Conservation (phyloP, 2,329 filamentous ascomycete species). For the Tolypocladium nubicola region DNA sequence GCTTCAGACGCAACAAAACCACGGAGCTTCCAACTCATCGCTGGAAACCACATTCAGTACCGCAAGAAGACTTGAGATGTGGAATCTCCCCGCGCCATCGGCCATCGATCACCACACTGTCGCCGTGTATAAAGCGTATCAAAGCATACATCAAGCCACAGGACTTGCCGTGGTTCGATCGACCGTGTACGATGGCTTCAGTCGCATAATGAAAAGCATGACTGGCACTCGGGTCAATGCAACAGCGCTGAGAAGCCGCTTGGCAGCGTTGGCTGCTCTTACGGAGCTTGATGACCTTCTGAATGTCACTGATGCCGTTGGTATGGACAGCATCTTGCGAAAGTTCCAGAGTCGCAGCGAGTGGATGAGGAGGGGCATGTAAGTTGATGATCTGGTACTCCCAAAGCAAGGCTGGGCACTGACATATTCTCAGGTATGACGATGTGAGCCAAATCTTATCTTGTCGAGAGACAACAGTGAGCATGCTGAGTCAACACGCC, state of each 20-base stretch:
- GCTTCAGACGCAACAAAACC: constrained; percentile 54
- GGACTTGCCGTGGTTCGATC: constrained; percentile 41
- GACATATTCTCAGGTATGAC: constrained; percentile 43
- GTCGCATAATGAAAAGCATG: constrained; percentile 49
- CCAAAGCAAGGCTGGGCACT: neutral
- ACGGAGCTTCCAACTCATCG: constrained; percentile 45
- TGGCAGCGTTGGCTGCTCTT: constrained; percentile 59
- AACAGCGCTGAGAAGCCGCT: constrained; percentile 39
- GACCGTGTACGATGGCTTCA: constrained; percentile 54
- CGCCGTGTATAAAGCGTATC: constrained; percentile 70
- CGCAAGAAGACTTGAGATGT: constrained; percentile 75
- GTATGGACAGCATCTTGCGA: constrained; percentile 51
- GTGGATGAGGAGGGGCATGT: constrained; percentile 81
- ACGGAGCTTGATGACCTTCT: constrained; percentile 75
- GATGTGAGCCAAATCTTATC: constrained; percentile 75
- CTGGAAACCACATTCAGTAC: constrained; percentile 68
- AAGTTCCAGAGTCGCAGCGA: constrained; percentile 54
- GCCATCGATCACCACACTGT: constrained; percentile 52
- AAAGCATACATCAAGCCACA: constrained; percentile 60
- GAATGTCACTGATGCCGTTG: constrained; percentile 43
- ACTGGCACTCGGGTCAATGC: constrained; percentile 36
- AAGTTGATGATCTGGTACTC: constrained; percentile 20
- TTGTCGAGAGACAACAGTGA: constrained; percentile 73
- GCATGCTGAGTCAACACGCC: constrained; percentile 63
- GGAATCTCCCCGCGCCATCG: constrained; percentile 73